Evolutionary conservation across 75 land plant genomes (phyloP).

Genomic region (Pinus albicaulis): DNA sequence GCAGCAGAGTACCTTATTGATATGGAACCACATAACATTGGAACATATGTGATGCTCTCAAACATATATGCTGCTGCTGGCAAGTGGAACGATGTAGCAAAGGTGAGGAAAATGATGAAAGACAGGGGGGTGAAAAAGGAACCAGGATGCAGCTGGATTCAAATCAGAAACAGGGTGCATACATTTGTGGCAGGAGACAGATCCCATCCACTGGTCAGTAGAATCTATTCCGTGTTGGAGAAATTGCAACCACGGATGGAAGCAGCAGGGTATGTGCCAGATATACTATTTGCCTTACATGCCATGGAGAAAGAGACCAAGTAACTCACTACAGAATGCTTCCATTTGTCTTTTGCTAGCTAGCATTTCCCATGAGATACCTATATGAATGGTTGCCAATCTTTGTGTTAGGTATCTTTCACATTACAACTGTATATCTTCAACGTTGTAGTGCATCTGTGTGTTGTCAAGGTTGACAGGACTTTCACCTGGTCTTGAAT

Average conservation of each 20-base stretch:
- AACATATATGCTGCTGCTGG: not conserved
- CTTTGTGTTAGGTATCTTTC: too few relatives aligned
- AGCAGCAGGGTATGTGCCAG: not conserved
- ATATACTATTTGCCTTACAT: too few relatives aligned
- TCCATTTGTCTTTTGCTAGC: too few relatives aligned
- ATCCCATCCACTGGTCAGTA: not conserved
- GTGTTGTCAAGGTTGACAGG: too few relatives aligned
- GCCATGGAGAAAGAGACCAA: too few relatives aligned
- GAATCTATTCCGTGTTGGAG: not conserved
- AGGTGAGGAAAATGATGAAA: not conserved
- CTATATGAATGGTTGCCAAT: too few relatives aligned
- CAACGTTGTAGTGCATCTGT: too few relatives aligned
- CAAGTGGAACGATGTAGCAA: not conserved
- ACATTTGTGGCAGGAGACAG: not conserved
- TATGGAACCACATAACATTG: not conserved
- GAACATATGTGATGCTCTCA: not conserved
- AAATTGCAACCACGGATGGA: not conserved
- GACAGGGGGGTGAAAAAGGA: not conserved
- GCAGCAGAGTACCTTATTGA: not conserved
- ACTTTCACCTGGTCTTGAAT: too few relatives aligned
- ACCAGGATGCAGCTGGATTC: slow-evolving; percentile 1
- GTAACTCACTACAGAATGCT: too few relatives aligned
- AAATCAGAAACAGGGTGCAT: not conserved
- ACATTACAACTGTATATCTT: too few relatives aligned
- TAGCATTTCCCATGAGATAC: too few relatives aligned